Base-by-base conservation (phyloP, 2,329 filamentous ascomycete species). In the Atkinsonella hypoxylon region DNA sequence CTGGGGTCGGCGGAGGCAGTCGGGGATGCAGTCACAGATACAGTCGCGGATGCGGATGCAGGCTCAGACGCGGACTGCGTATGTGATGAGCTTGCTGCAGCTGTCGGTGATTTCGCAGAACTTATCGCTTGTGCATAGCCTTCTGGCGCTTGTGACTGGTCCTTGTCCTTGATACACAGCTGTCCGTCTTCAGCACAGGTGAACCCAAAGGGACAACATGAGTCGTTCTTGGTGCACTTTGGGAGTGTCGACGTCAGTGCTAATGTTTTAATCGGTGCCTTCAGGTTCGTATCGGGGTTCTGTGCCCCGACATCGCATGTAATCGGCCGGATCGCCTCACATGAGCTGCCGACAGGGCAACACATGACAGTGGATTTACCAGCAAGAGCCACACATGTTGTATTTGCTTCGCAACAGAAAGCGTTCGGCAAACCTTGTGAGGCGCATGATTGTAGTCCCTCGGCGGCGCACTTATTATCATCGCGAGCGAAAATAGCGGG, bases 171-270 rank as follows among this genome's bases (percentile, higher is more conserved):
- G 11, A 70, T 62, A 58, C 85, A 89, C 54, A 68, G 52, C 47
- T 65, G 42, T 12, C 51, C 54, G n/a, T 67, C 67, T 48, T 61
- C 62, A 36, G 74, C 65, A 67, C 86, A 90, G 1, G 70, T 68
- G 66, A 83, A 89, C 2, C 86, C 86, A 64, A 83, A 82, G 0
- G 86, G 85, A 61, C 86, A 90, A 66, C 85, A 90, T n/a, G 57
- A 49, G 57, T 54, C 64, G 17, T 36, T 46, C 8, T 58, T 62
- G 13, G 76, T 82, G 58, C 86, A 89, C 18, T 66, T 72, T 2
- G 69, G 65, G 13, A 89, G 69, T 11, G 70, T 67, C 10, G 75
- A 71, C 17, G 72, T 70, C 31, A 85, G 76, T 9, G 79, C 74
- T 10, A 78, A 79, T 0, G 85, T 85, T 66, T 88, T 86, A 58